Conservation (phyloP, 2,329 filamentous ascomycete genomes). For the Aspergillus luchuensis region DNA sequence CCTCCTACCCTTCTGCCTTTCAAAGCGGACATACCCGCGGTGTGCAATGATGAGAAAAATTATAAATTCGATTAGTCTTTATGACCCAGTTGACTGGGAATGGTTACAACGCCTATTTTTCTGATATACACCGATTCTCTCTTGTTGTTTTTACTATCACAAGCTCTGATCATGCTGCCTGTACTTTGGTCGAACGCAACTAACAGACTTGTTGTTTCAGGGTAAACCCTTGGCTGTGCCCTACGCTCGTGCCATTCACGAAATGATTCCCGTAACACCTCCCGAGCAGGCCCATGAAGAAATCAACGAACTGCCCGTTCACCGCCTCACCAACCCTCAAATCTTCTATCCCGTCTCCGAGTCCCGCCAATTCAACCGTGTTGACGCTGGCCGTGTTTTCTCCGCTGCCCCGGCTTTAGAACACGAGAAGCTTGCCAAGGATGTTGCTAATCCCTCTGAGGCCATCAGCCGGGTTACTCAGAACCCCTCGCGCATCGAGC, state of each 20-base stretch:
- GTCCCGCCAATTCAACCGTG: conserved; percentile 65
- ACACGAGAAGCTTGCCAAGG: conserved; percentile 23
- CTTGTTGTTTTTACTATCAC: background rate
- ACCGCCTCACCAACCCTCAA: conserved; percentile 56
- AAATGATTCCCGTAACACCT: conserved; percentile 74
- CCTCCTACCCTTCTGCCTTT: conserved; percentile 7
- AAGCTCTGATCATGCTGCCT: background rate
- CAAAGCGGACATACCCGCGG: background rate
- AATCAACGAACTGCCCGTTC: conserved; percentile 65
- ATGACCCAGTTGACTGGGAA: conserved; percentile 69
- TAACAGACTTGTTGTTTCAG: conserved; percentile 38
- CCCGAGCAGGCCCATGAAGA: conserved; percentile 55
- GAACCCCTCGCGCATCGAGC: conserved; percentile 41
- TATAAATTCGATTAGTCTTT: conserved; percentile 98
- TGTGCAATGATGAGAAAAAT: conserved; percentile 66
- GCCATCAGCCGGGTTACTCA: conserved; percentile 32
- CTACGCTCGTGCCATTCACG: conserved; percentile 73
- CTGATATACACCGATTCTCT: background rate
- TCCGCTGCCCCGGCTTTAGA: conserved; percentile 46
- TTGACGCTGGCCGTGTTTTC: conserved; percentile 66
- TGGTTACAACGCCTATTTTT: conserved; percentile 62
- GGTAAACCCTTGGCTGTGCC: conserved; percentile 73
- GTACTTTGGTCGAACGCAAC: background rate
- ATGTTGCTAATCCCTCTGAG: conserved; percentile 36
- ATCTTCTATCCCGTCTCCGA: conserved; percentile 66